phyloP scores from a whole-genome alignment of 2,329 filamentous ascomycete genomes.

The Endocalyx cinctus region DNA sequence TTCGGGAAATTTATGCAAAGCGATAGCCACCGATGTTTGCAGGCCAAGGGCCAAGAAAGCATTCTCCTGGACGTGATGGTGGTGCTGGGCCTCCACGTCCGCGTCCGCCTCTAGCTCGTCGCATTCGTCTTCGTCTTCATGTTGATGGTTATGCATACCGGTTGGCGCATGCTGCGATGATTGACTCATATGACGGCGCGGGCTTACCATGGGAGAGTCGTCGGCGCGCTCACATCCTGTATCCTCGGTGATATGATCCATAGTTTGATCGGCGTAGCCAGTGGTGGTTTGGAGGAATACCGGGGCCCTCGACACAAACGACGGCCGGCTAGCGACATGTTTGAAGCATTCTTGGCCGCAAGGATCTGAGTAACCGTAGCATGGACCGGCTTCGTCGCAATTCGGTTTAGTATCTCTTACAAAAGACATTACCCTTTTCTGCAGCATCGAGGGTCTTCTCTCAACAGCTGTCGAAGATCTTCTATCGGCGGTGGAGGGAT shows the following conservation, averaged over 20 bases:
- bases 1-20: conserved; percentile 90
- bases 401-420: conserved; percentile 60
- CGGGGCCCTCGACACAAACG: conserved; percentile 28
- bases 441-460: conserved; percentile 49
- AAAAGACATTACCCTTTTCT: conserved; percentile 57
- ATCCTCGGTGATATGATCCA: conserved; percentile 25
- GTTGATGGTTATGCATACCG: conserved; percentile 28
- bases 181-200: conserved; percentile 20
- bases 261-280: conserved; percentile 27
- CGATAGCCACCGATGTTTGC: conserved; percentile 91
- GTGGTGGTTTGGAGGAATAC: conserved; percentile 39
- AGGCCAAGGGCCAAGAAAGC: conserved; percentile 93
- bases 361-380: conserved; percentile 61
- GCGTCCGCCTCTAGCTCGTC: too few species aligned
- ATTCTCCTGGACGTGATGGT: conserved; percentile 93
- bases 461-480: conserved; percentile 27
- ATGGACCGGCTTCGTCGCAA: conserved; percentile 57
- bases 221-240: conserved; percentile 14
- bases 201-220: conserved; percentile 16
- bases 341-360: conserved; percentile 64
- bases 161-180: too few species aligned
- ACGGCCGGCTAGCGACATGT: conserved; percentile 41
- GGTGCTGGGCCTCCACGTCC: conserved; percentile 64
- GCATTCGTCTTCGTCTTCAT: conserved; percentile 26
- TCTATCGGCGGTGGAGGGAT: too few species aligned